phyloP scores from a whole-genome alignment of 768 basidiomycete species.

The Tylopilus subfusipes region DNA sequence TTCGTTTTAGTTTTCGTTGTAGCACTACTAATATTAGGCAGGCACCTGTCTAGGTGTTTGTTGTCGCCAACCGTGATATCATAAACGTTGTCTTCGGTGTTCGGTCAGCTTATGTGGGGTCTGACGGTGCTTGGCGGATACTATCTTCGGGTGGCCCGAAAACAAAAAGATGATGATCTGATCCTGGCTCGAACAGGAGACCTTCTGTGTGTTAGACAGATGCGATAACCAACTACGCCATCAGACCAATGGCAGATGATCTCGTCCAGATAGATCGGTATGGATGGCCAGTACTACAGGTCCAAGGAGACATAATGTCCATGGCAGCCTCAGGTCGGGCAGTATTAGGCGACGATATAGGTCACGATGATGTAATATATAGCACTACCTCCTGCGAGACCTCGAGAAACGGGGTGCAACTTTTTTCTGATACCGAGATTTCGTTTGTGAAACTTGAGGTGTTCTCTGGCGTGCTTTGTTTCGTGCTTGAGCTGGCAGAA shows the following conservation, averaged over 20 bases:
- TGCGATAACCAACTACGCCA: conserved; percentile 84
- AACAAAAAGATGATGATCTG: conserved; percentile 10
- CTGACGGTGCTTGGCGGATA: too few species aligned
- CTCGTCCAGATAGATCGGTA: too few species aligned
- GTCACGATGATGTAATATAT: conserved; percentile 34
- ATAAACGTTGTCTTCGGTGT: too few species aligned
- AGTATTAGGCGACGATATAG: conserved; percentile 12
- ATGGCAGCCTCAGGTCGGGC: too few species aligned
- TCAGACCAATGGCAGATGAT: conserved; percentile 29
- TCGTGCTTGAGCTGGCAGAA: conserved; percentile 12
- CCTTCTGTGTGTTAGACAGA: conserved; percentile 66
- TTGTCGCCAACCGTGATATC: too few species aligned
- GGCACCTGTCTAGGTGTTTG: too few species aligned
- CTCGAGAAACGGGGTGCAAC: conserved; percentile 27
- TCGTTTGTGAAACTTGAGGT: conserved; percentile 15
- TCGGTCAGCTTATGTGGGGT: too few species aligned
- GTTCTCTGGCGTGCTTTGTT: conserved; percentile 8
- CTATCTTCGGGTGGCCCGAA: too few species aligned
- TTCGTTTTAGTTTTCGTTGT: not conserved
- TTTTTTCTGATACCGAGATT: conserved; percentile 18
- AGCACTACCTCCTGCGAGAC: conserved; percentile 22
- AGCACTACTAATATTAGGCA: too few species aligned
- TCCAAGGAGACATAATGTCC: too few species aligned
- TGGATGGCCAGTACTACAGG: too few species aligned
- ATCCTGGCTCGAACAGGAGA: conserved; percentile 24